Percentiles rank a stretch among this genome's conserved stretches.
Conservation (phyloP, 2,329 filamentous ascomycete genomes). For the Colletotrichum navitas region DNA sequence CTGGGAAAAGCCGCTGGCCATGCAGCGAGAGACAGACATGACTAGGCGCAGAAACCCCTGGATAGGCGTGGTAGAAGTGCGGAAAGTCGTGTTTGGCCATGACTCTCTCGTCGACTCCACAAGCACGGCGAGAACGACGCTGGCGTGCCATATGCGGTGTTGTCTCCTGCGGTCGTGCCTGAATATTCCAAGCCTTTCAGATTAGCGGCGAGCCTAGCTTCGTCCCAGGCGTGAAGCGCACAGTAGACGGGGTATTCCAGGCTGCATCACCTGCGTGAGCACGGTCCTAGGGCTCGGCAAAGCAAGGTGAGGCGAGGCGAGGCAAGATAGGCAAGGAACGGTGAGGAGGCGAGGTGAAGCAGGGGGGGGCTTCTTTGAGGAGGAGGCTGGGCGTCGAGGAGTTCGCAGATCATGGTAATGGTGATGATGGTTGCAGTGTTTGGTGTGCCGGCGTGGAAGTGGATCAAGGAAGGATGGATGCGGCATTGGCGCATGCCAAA, state of each 20-base stretch:
- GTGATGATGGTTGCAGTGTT: constrained; percentile 12
- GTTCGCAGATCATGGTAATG: constrained; percentile 12
- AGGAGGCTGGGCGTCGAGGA: constrained; percentile 32
- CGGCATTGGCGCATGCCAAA: constrained; percentile 8
- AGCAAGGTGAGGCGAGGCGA: constrained; percentile 20
- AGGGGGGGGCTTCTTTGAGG: constrained; percentile 11
- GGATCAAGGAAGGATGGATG: constrained; percentile 25
- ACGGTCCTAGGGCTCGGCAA: constrained; percentile 19
- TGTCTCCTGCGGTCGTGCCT: constrained; percentile 28
- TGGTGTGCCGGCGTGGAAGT: constrained; percentile 32
- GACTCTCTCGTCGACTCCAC: constrained; percentile 23
- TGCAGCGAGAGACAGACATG: background rate
- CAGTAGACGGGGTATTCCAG: constrained; percentile 33
- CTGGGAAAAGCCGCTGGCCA: background rate
- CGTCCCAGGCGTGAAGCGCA: constrained; percentile 36
- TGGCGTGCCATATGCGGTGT: constrained; percentile 10
- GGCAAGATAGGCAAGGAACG: constrained; percentile 15
- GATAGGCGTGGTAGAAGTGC: constrained; percentile 15
- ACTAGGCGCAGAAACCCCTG: constrained; percentile 20
- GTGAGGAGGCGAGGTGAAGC: constrained; percentile 31
- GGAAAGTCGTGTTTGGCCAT: constrained; percentile 9
- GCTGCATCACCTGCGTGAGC: constrained; percentile 6
- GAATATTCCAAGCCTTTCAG: background rate
- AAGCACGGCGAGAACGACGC: constrained; percentile 7
- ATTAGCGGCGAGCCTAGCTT: constrained; percentile 38